Conservation (phyloP, 495 filamentous ascomycete genomes). For the Umbilicaria muhlenbergii region DNA sequence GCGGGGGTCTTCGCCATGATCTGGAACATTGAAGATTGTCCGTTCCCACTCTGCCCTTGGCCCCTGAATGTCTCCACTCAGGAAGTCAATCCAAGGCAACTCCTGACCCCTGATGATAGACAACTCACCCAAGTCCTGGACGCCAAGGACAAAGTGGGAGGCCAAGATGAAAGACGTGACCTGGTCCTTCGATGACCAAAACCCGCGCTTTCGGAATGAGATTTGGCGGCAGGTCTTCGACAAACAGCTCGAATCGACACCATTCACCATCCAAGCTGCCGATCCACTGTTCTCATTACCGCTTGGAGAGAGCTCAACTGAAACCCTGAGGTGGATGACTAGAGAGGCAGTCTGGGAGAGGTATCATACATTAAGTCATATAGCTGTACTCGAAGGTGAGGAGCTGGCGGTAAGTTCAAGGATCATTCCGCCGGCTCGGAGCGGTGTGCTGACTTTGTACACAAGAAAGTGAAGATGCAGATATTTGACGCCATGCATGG, state of each 20-base stretch:
- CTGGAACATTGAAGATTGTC: conserved; percentile 54
- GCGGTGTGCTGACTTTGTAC: no score
- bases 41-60: conserved; percentile 2
- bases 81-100: neutral
- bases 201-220: conserved; percentile 40
- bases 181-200: conserved; percentile 29
- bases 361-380: conserved; percentile 42
- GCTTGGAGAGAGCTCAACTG: conserved; percentile 20
- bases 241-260: conserved; percentile 26
- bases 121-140: conserved; percentile 33
- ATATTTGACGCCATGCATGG: conserved; percentile 28
- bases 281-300: conserved; percentile 36
- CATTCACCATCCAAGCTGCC: conserved; percentile 21
- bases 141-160: conserved; percentile 35
- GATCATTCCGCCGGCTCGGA: no score
- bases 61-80: neutral
- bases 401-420: conserved; percentile 27
- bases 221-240: conserved; percentile 37
- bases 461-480: conserved; percentile 18
- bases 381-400: conserved; percentile 34
- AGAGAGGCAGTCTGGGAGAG: conserved; percentile 39
- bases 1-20: conserved; percentile 40
- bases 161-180: conserved; percentile 34
- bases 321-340: conserved; percentile 31
- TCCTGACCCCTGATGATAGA: conserved; percentile 14